A percentile compares a stretch with the other conserved stretches of the same genome.
phyloP scores from a whole-genome alignment of 2,329 filamentous ascomycete genomes.

The Waltergamsia citrina region DNA sequence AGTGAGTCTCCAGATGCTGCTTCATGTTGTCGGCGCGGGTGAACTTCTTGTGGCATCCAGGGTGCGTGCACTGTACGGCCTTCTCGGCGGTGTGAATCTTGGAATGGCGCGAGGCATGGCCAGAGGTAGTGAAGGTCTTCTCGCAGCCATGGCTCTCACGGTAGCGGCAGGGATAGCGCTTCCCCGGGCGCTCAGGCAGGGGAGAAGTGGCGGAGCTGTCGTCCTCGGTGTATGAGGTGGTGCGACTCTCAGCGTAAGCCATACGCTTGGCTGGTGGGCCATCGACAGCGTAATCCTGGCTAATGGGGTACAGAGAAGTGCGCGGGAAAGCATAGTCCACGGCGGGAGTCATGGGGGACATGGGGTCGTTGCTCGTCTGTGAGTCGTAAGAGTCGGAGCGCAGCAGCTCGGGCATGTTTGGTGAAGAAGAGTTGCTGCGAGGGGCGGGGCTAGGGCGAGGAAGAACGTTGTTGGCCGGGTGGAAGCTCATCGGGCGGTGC shows the following conservation, averaged over 20 bases:
- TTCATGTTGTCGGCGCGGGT: conserved; percentile 83
- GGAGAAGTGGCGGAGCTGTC: conserved; percentile 16
- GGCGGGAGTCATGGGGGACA: conserved; percentile 46
- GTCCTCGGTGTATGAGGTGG: conserved; percentile 43
- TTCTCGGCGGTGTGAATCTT: conserved; percentile 81
- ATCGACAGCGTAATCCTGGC: conserved; percentile 21
- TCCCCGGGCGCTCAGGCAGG: conserved; percentile 39
- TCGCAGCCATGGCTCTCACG: conserved; percentile 62
- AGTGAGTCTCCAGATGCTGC: conserved; percentile 72
- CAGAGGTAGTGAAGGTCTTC: conserved; percentile 77
- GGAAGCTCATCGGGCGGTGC: conserved; percentile 19
- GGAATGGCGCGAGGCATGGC: conserved; percentile 75
- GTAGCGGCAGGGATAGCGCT: conserved; percentile 67
- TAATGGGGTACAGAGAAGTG: conserved; percentile 27
- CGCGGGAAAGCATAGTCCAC: conserved; percentile 31
- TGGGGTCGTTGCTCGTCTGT: conserved; percentile 38
- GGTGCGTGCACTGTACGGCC: conserved; percentile 57
- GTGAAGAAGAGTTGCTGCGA: conserved; percentile 33
- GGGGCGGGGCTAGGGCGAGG: conserved; percentile 23
- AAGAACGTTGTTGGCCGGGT: conserved; percentile 20
- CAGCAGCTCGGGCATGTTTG: conserved; percentile 46
- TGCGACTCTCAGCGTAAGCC: conserved; percentile 31
- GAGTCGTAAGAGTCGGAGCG: conserved; percentile 55
- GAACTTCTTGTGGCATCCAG: conserved; percentile 70
- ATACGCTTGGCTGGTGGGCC: conserved; percentile 27